Conservation (phyloP, 108 stramenopile species). For the Cyclotella choctawhatcheeana region DNA sequence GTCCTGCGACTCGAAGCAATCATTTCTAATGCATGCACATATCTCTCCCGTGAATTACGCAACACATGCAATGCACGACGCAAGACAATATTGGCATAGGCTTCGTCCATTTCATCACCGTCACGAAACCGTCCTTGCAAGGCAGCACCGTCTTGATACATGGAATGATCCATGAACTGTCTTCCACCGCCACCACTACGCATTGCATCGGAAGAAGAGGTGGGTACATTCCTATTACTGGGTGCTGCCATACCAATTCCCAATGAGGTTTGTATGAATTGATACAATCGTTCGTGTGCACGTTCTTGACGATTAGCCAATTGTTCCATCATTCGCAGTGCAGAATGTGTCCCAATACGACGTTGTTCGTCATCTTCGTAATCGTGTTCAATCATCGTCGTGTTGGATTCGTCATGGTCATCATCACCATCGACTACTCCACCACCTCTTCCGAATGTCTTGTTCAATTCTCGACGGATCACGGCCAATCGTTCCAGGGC, state of each 20-base stretch:
- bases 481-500: constrained; percentile 74
- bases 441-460: constrained; percentile 59
- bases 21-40: constrained; percentile 76
- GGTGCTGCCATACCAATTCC: constrained; percentile 51
- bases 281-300: constrained; percentile 88
- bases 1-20: constrained; percentile 69
- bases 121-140: constrained; percentile 39
- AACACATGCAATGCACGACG: constrained; percentile 61
- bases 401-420: neutral
- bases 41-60: constrained; percentile 75
- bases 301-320: constrained; percentile 81
- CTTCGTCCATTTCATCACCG: constrained; percentile 77
- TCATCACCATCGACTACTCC: neutral
- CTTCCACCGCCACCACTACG: neutral
- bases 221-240: constrained; percentile 31
- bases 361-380: neutral
- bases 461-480: constrained; percentile 70
- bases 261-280: constrained; percentile 76
- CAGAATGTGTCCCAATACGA: constrained; percentile 69
- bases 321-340: constrained; percentile 86
- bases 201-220: constrained; percentile 33
- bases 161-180: neutral
- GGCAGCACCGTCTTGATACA: constrained; percentile 13
- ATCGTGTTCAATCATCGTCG: neutral
- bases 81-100: constrained; percentile 69